Conservation (phyloP, 108 stramenopile genomes). For the Nitzschia sp. region DNA sequence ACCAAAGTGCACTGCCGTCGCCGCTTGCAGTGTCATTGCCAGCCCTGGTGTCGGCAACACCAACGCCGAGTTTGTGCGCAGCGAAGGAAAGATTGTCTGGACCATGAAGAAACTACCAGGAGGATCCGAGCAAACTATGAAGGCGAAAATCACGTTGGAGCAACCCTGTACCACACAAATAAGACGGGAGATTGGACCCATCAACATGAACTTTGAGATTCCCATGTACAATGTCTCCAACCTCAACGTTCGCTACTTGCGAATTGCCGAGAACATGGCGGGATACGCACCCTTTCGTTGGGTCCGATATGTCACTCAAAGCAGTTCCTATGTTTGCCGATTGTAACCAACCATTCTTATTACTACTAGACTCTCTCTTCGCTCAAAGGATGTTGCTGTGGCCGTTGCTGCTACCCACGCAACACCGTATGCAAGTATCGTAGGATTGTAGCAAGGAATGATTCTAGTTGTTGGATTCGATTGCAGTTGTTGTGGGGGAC, state of each 20-base stretch:
- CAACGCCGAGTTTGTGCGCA: slow-evolving; percentile 78
- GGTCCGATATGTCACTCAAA: slow-evolving; percentile 99
- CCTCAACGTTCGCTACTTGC: slow-evolving; percentile 95
- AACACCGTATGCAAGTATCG: too few species aligned
- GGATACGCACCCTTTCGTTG: slow-evolving; percentile 99
- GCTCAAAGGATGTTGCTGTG: too few species aligned
- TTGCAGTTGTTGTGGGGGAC: too few species aligned
- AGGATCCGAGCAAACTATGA: slow-evolving; percentile 90
- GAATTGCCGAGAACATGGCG: slow-evolving; percentile 93
- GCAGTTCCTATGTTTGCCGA: slow-evolving; percentile 93
- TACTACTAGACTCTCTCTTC: too few species aligned
- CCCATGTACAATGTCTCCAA: slow-evolving; percentile 99
- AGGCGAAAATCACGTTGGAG: slow-evolving; percentile 77
- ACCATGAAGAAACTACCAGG: slow-evolving; percentile 97
- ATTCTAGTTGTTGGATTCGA: too few species aligned
- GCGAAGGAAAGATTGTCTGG: slow-evolving; percentile 89
- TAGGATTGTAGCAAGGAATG: too few species aligned
- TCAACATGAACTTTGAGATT: slow-evolving; percentile 97
- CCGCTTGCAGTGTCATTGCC: slow-evolving; percentile 65
- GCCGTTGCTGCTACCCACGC: too few species aligned
- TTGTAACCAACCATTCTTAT: slow-evolving; percentile 42
- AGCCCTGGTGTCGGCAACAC: slow-evolving; percentile 62
- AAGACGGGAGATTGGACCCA: slow-evolving; percentile 93
- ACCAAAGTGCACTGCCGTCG: slow-evolving; percentile 73
- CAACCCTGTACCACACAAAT: slow-evolving; percentile 78